Percentiles rank a stretch among this genome's conserved stretches.
phyloP scores from a whole-genome alignment of 306 rosid species.

The Begonia masoniana region DNA sequence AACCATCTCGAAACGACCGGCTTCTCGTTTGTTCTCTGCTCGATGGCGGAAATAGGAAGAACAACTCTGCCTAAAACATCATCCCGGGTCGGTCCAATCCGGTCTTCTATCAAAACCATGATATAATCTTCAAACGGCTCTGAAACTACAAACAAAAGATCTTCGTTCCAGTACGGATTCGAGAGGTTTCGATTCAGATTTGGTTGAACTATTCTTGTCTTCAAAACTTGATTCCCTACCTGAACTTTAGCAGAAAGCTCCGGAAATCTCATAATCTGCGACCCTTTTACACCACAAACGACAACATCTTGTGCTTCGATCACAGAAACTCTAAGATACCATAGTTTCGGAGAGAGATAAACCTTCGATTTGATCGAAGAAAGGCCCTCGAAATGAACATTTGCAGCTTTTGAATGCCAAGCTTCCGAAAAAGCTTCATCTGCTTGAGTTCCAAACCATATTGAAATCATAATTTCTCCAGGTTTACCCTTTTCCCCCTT shows the following conservation, averaged over 20 bases:
- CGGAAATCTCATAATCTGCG: constrained; percentile 32
- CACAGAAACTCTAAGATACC: constrained; percentile 36
- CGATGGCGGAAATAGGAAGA: constrained; percentile 26
- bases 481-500: constrained; percentile 34
- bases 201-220: constrained; percentile 30
- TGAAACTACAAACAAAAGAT: constrained; percentile 44
- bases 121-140: constrained; percentile 52
- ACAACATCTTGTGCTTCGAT: constrained; percentile 53
- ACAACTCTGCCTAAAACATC: constrained; percentile 33
- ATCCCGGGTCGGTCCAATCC: constrained; percentile 34
- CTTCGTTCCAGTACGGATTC: constrained; percentile 50
- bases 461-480: constrained; percentile 41
- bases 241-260: constrained; percentile 37
- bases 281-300: constrained; percentile 27
- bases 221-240: constrained; percentile 39
- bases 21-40: constrained; percentile 37
- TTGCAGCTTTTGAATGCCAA: constrained; percentile 56
- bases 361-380: constrained; percentile 55
- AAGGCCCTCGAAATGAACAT: constrained; percentile 47
- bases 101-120: constrained; percentile 31
- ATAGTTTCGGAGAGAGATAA: constrained; percentile 48
- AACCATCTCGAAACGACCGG: constrained; percentile 45
- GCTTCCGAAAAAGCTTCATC: constrained; percentile 57
- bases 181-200: constrained; percentile 32
- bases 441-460: constrained; percentile 63